Percentiles rank a stretch among this genome's conserved stretches.
Evolutionary conservation across 106 monocot genomes (phyloP).

Genomic region (Cymbidium sinense): DNA sequence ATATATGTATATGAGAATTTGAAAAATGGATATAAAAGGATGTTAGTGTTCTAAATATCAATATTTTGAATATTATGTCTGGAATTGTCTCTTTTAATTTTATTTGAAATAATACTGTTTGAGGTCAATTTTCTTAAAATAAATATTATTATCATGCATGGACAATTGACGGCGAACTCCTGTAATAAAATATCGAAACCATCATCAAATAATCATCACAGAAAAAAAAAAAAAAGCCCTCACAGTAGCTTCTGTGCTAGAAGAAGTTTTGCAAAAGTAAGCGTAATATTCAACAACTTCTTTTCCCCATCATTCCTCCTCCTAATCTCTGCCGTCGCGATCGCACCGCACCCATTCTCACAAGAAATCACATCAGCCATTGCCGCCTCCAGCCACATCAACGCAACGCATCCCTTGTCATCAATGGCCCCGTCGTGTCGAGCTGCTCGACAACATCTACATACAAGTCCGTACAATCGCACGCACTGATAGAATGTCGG

Average conservation of each 20-base stretch:
- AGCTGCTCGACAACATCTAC: conserved; percentile 5
- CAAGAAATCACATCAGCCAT: neutral
- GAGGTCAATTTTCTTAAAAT: too few species aligned
- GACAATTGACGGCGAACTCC: too few species aligned
- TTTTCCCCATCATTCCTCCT: neutral
- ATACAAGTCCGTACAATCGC: conserved; percentile 5
- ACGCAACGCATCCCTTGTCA: neutral
- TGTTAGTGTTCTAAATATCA: too few species aligned
- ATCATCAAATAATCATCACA: too few species aligned
- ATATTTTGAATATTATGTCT: too few species aligned
- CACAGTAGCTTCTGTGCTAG: neutral
- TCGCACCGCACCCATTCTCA: neutral
- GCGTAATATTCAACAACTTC: neutral
- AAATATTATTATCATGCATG: too few species aligned
- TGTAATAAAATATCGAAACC: too few species aligned
- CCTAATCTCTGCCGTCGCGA: neutral
- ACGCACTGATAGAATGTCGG: neutral
- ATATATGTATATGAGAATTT: too few species aligned
- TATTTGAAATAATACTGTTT: too few species aligned
- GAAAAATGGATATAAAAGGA: too few species aligned
- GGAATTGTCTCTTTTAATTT: too few species aligned
- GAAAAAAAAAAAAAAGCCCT: neutral
- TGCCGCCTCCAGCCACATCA: conserved; percentile 2
- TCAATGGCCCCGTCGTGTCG: conserved; percentile 7
- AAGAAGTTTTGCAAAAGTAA: neutral